These are phyloP conservation scores for Monilinia fructicola DNA, from an alignment of 2,329 filamentous ascomycete species.

Conservation along the genomic window DNA sequence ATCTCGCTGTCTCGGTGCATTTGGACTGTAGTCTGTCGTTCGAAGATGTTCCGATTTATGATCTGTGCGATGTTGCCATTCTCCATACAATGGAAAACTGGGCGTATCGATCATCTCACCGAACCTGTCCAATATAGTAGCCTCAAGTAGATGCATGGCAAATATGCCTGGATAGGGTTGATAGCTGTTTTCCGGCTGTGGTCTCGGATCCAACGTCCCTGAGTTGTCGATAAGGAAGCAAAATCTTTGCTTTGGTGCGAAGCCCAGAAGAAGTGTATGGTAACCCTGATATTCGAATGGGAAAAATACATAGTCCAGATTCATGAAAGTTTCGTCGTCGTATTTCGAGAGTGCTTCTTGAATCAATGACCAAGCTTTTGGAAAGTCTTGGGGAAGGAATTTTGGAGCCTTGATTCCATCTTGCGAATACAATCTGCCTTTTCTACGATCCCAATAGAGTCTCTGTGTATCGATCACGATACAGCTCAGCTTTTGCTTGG, in stretches of 20 bases:
- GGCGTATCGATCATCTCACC: neutral
- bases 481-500: constrained; percentile 6
- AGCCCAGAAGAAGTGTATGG: neutral
- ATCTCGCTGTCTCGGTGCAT: constrained; percentile 5
- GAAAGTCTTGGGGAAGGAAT: neutral
- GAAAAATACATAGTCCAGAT: constrained; percentile 17
- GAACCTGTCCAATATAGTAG: neutral
- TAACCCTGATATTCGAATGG: neutral
- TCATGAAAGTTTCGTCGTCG: neutral
- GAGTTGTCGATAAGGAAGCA: constrained; percentile 14
- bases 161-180: neutral
- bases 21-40: constrained; percentile 14
- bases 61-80: constrained; percentile 1
- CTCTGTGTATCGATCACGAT: constrained; percentile 11
- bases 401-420: neutral
- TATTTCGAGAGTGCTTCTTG: neutral
- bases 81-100: constrained; percentile 6
- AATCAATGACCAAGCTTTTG: neutral
- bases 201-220: neutral
- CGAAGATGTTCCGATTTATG: accelerated
- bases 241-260: constrained; percentile 18
- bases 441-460: neutral
- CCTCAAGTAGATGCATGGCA: constrained; percentile 1
- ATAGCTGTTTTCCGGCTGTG: too few relatives aligned
- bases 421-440: neutral